Percentiles rank a stretch among this genome's conserved stretches.
phyloP scores from a whole-genome alignment of 106 monocot species.

The Triglochin maritima region DNA sequence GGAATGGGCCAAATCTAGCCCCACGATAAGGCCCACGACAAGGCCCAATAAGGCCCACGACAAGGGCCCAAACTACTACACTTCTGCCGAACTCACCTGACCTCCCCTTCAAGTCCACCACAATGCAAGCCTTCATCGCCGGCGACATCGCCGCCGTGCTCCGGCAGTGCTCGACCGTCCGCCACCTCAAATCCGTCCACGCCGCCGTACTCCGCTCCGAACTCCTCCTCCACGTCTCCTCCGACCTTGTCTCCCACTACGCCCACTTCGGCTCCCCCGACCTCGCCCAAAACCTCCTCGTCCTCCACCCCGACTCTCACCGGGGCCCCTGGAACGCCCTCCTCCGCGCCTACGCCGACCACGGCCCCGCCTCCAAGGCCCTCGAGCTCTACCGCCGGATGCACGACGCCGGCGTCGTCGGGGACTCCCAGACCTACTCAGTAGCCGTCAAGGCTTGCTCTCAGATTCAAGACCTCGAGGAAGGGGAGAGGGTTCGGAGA shows the following conservation, averaged over 20 bases:
- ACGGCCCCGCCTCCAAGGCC: background rate
- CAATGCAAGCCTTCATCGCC: background rate
- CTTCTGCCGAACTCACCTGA: no score
- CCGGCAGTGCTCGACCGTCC: constrained; percentile 1
- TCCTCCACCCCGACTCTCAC: background rate
- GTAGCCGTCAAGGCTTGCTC: constrained; percentile 52
- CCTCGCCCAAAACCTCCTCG: constrained; percentile 9
- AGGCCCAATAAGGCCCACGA: no score
- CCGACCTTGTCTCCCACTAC: constrained; percentile 15
- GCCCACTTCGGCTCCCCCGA: constrained; percentile 3
- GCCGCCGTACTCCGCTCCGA: constrained; percentile 4
- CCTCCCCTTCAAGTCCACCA: no score
- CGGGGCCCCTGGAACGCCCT: background rate
- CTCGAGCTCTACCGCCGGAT: constrained; percentile 10
- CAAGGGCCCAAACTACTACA: no score
- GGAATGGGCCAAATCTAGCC: no score
- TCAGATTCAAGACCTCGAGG: constrained; percentile 11
- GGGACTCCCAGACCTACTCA: constrained; percentile 55
- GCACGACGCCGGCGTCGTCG: constrained; percentile 5
- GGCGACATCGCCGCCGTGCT: constrained; percentile 4
- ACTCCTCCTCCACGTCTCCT: background rate
- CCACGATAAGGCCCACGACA: no score
- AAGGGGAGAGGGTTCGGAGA: constrained; percentile 19
- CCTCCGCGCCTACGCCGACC: constrained; percentile 8
- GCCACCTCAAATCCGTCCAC: constrained; percentile 8